phyloP scores from a whole-genome alignment of 768 basidiomycete species.

The Lyophyllum semitale region DNA sequence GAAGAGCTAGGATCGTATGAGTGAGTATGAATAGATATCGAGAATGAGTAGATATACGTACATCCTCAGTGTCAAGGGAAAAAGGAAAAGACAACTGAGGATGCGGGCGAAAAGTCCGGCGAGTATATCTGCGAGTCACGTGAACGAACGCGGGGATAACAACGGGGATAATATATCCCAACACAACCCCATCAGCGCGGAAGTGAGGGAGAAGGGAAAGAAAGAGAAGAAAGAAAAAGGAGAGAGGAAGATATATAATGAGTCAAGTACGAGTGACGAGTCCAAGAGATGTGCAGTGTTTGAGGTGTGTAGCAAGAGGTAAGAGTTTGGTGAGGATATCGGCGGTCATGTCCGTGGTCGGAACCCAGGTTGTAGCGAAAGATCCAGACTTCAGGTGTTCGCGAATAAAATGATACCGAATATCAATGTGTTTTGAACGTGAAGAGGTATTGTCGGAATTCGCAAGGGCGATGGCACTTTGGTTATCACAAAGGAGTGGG shows the following conservation, averaged over 20 bases:
- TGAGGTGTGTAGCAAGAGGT: constrained; percentile 4
- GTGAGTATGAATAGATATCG: not conserved
- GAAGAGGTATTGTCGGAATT: constrained; percentile 23
- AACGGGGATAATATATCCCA: not conserved
- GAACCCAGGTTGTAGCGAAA: constrained; percentile 26
- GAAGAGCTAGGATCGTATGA: not conserved
- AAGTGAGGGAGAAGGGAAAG: too few relatives aligned
- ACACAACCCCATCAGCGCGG: not conserved
- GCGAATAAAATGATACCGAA: constrained; percentile 36
- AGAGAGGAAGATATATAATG: not conserved
- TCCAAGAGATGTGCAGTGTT: constrained; percentile 16
- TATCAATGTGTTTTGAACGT: constrained; percentile 23
- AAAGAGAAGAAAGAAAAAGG: not conserved
- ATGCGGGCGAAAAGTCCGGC: not conserved
- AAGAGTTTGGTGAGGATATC: constrained; percentile 44
- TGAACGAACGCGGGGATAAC: not conserved
- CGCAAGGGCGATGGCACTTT: not conserved
- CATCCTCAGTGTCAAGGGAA: not conserved
- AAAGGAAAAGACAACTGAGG: not conserved
- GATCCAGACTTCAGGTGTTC: constrained; percentile 22
- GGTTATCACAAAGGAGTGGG: constrained; percentile 25
- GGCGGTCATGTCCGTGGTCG: constrained; percentile 33
- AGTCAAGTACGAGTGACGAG: not conserved
- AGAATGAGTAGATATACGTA: not conserved
- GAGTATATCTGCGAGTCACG: not conserved